Evolutionary conservation across 176 grass and related monocot genomes (phyloP), one percentile per base, ranked within the genome.

Genomic region (Cocos nucifera): DNA sequence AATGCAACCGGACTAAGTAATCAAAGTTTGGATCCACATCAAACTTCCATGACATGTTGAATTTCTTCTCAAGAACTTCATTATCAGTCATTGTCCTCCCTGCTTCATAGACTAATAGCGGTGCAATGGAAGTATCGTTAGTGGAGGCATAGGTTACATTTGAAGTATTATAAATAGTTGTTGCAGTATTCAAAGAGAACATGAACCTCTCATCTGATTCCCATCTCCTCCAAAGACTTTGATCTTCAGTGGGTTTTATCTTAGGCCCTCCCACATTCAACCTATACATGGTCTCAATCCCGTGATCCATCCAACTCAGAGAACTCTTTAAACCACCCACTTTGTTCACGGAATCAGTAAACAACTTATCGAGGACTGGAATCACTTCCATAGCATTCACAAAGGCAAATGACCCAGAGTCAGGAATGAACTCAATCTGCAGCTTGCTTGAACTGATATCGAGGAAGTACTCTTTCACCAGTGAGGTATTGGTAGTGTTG

Each of bases 11-110:
- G 18, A 73, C 30, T 16, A 73, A 51, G 50, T 73, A 73, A 22
- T 73, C 70, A 17, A 55, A 73, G 51, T 73, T 73, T 8, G 70
- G 70, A 55, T 73, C 70, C 19, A 73, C 59, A 24, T 73, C 59
- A n/a, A 73, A 73, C 51, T 56, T 73, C 70, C 70, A 73, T 15
- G 59, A 73, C 26, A 73, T 28, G 14, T 73, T 73, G 27, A 73
- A 73, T 17, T 50, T 55, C 70, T 63, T 73, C 50, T 73, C 70
- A 2, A 48, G 49, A 3, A 73, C 70, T n/a, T 48, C 49, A 59
- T 56, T 73, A 19, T 73, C 70, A 15, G 28, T 63, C 70, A 73
- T 73, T 44, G 58, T 52, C 23, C 59, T 63, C 3, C 59, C 70
- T 15, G 59, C 63, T 50, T 73, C 58, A 23, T 73, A 73, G 6